These are phyloP conservation scores for Carex sylvatica DNA, from an alignment of 202 grass and related monocot genomes.

Conservation along the genomic window DNA sequence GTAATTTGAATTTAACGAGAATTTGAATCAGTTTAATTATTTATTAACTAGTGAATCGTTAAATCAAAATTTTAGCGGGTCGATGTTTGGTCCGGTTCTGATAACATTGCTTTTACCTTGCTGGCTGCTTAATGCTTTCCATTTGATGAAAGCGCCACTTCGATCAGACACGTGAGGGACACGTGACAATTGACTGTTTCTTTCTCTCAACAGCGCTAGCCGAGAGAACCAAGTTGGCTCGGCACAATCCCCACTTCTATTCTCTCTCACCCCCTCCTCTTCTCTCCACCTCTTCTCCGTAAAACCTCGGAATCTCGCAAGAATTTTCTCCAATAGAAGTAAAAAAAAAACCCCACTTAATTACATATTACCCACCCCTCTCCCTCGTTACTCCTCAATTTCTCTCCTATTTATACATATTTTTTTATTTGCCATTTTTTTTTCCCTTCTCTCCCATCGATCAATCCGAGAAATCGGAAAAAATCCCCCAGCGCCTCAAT, in stretches of 20 bases:
- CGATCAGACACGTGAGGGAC: not conserved
- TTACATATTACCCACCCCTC: not conserved
- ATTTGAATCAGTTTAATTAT: too few species aligned
- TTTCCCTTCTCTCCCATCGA: not conserved
- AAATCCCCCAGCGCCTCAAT: not conserved
- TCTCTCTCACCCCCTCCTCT: not conserved
- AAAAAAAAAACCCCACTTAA: not conserved
- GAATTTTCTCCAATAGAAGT: conserved; percentile 12
- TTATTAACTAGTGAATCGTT: too few species aligned
- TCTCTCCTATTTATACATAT: not conserved
- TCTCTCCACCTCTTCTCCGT: not conserved
- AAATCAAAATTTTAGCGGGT: too few species aligned
- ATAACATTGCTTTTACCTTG: too few species aligned
- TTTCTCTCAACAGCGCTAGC: not conserved
- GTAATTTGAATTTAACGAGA: not conserved
- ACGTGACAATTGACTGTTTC: conserved; percentile 22
- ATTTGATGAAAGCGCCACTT: not conserved
- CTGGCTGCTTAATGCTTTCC: too few species aligned
- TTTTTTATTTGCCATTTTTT: not conserved
- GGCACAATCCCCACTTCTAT: not conserved
- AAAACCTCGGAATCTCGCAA: not conserved
- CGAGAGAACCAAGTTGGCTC: not conserved
- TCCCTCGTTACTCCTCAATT: not conserved
- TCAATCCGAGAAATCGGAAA: not conserved
- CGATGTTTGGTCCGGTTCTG: too few species aligned